Percentiles rank a stretch among this genome's conserved stretches.
Evolutionary conservation across 1,284 basidiomycete species (phyloP).

Genomic region (Trametes pubescens): DNA sequence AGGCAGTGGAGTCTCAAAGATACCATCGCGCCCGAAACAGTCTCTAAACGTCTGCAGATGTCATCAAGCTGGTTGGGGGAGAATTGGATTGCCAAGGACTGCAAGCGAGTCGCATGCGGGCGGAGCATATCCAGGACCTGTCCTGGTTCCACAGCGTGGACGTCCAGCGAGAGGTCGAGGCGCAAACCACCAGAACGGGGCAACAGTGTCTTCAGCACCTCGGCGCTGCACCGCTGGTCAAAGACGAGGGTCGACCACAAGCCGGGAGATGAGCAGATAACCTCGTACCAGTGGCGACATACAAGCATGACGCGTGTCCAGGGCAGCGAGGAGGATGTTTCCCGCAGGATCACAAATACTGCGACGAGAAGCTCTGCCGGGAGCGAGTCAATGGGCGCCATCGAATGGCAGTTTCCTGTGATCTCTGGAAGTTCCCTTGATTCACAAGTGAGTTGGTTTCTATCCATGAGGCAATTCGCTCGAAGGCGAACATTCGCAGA

Average conservation of each 20-base stretch:
- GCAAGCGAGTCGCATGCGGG: background rate
- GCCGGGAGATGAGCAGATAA: background rate
- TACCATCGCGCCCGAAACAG: background rate
- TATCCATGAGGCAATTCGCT: too few relatives aligned
- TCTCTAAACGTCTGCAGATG: background rate
- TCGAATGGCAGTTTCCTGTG: too few relatives aligned
- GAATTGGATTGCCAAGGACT: background rate
- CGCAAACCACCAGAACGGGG: background rate
- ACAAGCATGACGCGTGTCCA: slow-evolving; percentile 12
- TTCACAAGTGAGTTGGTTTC: too few relatives aligned
- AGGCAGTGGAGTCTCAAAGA: slow-evolving; percentile 8
- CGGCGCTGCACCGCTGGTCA: background rate
- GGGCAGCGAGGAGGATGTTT: background rate
- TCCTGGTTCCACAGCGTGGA: background rate
- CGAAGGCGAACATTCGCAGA: too few relatives aligned
- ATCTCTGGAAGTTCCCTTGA: too few relatives aligned
- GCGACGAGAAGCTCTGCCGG: background rate
- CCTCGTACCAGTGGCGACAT: slow-evolving; percentile 15
- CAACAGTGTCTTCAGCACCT: background rate
- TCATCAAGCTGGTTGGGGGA: background rate
- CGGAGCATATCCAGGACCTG: slow-evolving; percentile 1
- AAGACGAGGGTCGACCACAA: slow-evolving; percentile 8
- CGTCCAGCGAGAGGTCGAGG: slow-evolving; percentile 2
- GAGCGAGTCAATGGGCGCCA: background rate
- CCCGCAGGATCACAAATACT: background rate